Conservation (phyloP, 2,329 filamentous ascomycete genomes). For the Cladosporium halotolerans region DNA sequence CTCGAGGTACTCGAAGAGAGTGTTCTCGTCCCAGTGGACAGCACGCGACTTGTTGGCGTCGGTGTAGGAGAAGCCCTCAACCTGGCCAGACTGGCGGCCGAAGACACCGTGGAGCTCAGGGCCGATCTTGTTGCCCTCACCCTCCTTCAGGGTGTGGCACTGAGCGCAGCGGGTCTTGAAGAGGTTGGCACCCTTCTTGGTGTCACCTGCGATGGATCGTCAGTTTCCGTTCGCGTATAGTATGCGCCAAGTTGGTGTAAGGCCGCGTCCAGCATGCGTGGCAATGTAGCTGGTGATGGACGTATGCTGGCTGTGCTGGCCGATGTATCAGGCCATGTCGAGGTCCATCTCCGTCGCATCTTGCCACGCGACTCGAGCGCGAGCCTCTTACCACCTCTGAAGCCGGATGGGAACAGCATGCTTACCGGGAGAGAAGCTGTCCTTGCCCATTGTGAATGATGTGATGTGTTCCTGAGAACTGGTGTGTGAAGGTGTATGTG, state of each 20-base stretch:
- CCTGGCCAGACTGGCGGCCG: conserved; percentile 87
- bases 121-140: conserved; percentile 95
- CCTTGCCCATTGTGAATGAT: conserved; percentile 32
- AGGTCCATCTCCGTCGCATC: neutral
- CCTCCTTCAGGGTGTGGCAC: conserved; percentile 92
- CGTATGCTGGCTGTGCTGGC: neutral
- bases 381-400: neutral
- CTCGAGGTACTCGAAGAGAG: conserved; percentile 96
- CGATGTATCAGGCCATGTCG: neutral
- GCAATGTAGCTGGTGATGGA: neutral
- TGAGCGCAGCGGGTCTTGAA: conserved; percentile 99
- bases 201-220: conserved; percentile 59
- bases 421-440: conserved; percentile 33
- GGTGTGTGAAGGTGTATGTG: conserved; percentile 5
- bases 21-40: conserved; percentile 77
- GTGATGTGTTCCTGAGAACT: conserved; percentile 8
- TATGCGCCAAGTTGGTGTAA: neutral
- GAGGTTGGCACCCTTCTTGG: conserved; percentile 94
- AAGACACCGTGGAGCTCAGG: conserved; percentile 96
- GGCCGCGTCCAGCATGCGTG: neutral
- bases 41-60: conserved; percentile 99
- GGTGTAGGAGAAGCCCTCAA: conserved; percentile 93
- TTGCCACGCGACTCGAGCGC: neutral
- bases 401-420: neutral
- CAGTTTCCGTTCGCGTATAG: neutral